Conservation (phyloP, 129 eudicot species). For the Helichrysum umbraculigerum region DNA sequence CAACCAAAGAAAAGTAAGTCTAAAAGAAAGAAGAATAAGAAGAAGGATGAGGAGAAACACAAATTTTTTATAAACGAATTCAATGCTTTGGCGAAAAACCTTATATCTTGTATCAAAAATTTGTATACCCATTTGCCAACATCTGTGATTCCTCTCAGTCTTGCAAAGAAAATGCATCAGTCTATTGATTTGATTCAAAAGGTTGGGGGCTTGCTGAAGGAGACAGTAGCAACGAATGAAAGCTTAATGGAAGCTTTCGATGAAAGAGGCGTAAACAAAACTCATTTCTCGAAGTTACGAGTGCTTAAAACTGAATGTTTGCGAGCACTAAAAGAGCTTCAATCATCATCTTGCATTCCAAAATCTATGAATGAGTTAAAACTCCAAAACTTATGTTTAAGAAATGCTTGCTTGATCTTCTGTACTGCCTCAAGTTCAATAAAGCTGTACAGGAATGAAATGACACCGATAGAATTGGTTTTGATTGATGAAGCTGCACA, state of each 20-base stretch:
- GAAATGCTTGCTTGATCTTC: slow-evolving; percentile 49
- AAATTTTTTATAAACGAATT: slow-evolving; percentile 6
- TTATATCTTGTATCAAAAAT: slow-evolving; percentile 32
- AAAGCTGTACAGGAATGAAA: slow-evolving; percentile 28
- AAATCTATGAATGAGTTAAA: not conserved
- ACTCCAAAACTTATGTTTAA: slow-evolving; percentile 51
- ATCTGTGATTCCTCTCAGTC: slow-evolving; percentile 26
- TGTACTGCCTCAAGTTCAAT: slow-evolving; percentile 71
- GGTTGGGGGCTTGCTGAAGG: slow-evolving; percentile 14
- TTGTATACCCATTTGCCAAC: slow-evolving; percentile 68
- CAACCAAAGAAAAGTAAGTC: not conserved
- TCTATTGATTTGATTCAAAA: slow-evolving; percentile 24
- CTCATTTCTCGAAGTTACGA: not conserved
- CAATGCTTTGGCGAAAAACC: not conserved
- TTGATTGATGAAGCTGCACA: slow-evolving; percentile 79
- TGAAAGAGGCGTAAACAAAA: not conserved
- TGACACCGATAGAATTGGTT: slow-evolving; percentile 40
- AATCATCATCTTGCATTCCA: slow-evolving; percentile 39
- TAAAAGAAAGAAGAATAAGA: not conserved
- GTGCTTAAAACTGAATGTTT: slow-evolving; percentile 31
- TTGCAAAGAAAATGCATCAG: slow-evolving; percentile 38
- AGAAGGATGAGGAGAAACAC: not conserved
- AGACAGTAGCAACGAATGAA: slow-evolving; percentile 17
- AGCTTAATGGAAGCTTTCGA: slow-evolving; percentile 25
- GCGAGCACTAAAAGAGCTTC: slow-evolving; percentile 28